Percentiles rank a stretch among this genome's conserved stretches.
phyloP scores from a whole-genome alignment of 106 monocot genomes.

The Dendrobium chrysotoxum region DNA sequence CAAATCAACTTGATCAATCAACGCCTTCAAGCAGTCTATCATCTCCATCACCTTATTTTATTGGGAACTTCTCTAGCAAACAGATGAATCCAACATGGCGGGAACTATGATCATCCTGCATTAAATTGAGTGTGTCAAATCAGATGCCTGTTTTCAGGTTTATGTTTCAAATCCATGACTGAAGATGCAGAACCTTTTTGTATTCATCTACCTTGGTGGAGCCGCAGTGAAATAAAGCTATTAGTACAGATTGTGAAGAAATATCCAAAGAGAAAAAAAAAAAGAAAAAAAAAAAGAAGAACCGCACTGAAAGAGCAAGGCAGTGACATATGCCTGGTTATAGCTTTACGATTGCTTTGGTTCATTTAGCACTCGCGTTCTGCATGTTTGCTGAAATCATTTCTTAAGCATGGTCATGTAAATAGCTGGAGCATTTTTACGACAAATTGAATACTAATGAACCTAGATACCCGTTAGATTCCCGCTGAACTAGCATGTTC shows the following conservation, averaged over 20 bases:
- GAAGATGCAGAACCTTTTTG: background rate
- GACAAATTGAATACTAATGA: background rate
- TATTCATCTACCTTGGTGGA: background rate
- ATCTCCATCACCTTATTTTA: conserved; percentile 5
- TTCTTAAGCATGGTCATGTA: background rate
- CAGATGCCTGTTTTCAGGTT: no score
- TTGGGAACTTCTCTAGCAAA: conserved; percentile 2
- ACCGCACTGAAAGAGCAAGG: background rate
- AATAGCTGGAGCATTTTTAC: background rate
- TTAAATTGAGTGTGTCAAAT: background rate
- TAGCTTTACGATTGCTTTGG: background rate
- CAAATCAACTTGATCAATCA: conserved; percentile 1
- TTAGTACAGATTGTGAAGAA: background rate
- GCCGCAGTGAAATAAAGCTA: background rate
- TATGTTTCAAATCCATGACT: background rate
- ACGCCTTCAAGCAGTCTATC: conserved; percentile 6
- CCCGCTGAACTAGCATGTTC: no score
- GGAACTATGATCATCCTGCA: background rate
- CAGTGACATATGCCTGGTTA: background rate
- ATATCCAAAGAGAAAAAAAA: background rate
- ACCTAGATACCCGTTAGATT: background rate
- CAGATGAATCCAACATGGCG: conserved; percentile 12
- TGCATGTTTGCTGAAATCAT: background rate
- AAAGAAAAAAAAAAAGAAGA: background rate
- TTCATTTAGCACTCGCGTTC: background rate